Base-by-base conservation (phyloP, 148 eudicot species). In the Arctostaphylos glauca region DNA sequence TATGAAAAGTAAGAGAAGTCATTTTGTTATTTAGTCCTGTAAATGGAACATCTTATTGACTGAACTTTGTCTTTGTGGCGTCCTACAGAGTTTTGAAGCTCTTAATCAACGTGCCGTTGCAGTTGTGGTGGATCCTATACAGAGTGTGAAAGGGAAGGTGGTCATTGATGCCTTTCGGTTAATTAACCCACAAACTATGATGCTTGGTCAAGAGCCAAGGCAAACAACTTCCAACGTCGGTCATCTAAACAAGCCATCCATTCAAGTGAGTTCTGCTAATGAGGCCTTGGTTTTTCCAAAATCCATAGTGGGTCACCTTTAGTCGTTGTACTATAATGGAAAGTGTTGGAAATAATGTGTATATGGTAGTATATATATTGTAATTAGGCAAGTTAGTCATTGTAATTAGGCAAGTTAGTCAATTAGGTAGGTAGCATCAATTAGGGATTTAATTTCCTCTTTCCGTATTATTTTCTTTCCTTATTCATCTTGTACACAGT, bases 121-220 rank as follows among this genome's bases (percentile, higher is more conserved):
- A 2, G 98, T 96, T 67, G 98, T 96, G 88, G 98, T 96, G 79
- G 98, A 96, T 90, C 98, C 98, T n/a, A 95, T 95, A 43, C 98
- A 95, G 89, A 94, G 98, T 89, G 98, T 95, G 46, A 95, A 95
- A 85, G 98, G 98, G 67, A 95, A 95, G 88, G 98, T 95, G 72
- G 98, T 95, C 49, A 95, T 95, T 84, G 98, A 95, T 88, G 98
- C 98, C 56, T 95, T 95, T 52, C 98, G 98, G 13, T 84, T 95
- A 86, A 95, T 96, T 78, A 96, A 92, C 80, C 98, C 98, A 14
- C 98, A 96, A 81, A 96, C 98, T 75, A 96, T 96, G 98, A 96
- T 96, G 98, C 98, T 96, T 83, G 98, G 98, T 60, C 98, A 96
- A 86, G 98, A 96, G 83, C 98, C 98, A 53, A 88, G 98, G 44